Evolutionary conservation across 1,284 basidiomycete genomes (phyloP).

Genomic region (Lentinus polychrous): DNA sequence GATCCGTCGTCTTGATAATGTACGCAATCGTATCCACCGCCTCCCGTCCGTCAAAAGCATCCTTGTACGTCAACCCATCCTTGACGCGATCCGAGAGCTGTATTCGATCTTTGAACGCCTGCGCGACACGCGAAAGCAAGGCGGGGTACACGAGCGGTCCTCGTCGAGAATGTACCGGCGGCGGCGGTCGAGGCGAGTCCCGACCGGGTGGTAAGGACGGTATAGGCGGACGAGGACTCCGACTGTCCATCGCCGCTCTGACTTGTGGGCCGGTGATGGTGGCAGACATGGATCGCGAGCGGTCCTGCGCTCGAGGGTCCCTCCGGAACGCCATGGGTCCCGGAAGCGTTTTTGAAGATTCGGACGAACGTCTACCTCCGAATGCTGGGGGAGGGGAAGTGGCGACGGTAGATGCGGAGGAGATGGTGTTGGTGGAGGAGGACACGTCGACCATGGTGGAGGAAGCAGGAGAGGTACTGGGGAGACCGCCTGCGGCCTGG

Average conservation of each 20-base stretch:
- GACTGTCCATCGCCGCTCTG: conserved; percentile 25
- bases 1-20: conserved; percentile 97
- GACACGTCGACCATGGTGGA: conserved; percentile 43
- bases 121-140: conserved; percentile 88
- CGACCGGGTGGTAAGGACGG: conserved; percentile 36
- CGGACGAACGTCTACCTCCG: conserved; percentile 42
- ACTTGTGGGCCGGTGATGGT: conserved; percentile 33
- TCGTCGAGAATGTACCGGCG: conserved; percentile 33
- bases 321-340: conserved; percentile 37
- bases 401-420: conserved; percentile 11
- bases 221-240: conserved; percentile 32
- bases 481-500: conserved; percentile 23
- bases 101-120: conserved; percentile 86
- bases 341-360: conserved; percentile 45
- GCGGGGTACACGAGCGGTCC: conserved; percentile 91
- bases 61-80: conserved; percentile 93
- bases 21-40: conserved; percentile 96
- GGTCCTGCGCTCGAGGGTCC: conserved; percentile 55
- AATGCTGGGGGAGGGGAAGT: conserved; percentile 8
- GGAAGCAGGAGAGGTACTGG: conserved; percentile 47
- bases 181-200: conserved; percentile 39
- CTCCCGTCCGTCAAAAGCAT: conserved; percentile 94
- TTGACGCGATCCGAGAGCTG: conserved; percentile 77
- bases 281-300: conserved; percentile 69
- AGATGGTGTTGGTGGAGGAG: conserved; percentile 17